These are phyloP conservation scores for Penstemon barbatus DNA, from an alignment of 257 asterid species.

Conservation along the genomic window DNA sequence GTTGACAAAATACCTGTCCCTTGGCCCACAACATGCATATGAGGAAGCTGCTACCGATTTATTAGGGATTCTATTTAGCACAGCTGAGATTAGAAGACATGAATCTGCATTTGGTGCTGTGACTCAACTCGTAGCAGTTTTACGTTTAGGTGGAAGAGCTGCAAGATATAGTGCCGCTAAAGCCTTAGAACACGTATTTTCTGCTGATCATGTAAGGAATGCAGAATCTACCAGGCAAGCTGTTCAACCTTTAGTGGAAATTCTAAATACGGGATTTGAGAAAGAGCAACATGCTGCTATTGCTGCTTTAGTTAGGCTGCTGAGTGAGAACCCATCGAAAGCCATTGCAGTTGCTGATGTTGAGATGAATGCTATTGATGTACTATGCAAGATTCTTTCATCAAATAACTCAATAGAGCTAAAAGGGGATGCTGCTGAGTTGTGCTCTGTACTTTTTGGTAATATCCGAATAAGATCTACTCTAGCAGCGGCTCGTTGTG, in stretches of 20 bases:
- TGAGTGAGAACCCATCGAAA: conserved; percentile 85
- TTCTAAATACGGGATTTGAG: conserved; percentile 87
- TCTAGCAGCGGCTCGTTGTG: conserved; percentile 90
- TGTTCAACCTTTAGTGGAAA: conserved; percentile 94
- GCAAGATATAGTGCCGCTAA: conserved; percentile 97
- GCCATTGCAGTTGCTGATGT: conserved; percentile 96
- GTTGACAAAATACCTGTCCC: conserved; percentile 87
- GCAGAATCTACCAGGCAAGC: conserved; percentile 97
- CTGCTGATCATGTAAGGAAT: conserved; percentile 93
- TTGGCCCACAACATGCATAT: conserved; percentile 91
- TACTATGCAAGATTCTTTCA: conserved; percentile 82
- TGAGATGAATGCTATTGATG: conserved; percentile 96
- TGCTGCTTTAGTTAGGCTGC: conserved; percentile 85
- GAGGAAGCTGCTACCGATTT: conserved; percentile 99
- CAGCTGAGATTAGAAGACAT: conserved; percentile 92
- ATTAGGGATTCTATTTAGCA: conserved; percentile 85
- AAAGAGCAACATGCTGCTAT: conserved; percentile 99
- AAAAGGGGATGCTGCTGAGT: conserved; percentile 94
- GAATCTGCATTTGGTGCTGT: conserved; percentile 98
- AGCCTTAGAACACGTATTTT: conserved; percentile 90
- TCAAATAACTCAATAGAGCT: conserved; percentile 84
- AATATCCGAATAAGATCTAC: conserved; percentile 92
- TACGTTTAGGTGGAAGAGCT: conserved; percentile 96
- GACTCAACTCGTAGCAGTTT: conserved; percentile 89
- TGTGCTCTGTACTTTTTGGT: conserved; percentile 85